A percentile compares a stretch with the other conserved stretches of the same genome.
These are phyloP conservation scores for Didymella arachidicola DNA, from an alignment of 2,329 filamentous ascomycete genomes.

Conservation along the genomic window DNA sequence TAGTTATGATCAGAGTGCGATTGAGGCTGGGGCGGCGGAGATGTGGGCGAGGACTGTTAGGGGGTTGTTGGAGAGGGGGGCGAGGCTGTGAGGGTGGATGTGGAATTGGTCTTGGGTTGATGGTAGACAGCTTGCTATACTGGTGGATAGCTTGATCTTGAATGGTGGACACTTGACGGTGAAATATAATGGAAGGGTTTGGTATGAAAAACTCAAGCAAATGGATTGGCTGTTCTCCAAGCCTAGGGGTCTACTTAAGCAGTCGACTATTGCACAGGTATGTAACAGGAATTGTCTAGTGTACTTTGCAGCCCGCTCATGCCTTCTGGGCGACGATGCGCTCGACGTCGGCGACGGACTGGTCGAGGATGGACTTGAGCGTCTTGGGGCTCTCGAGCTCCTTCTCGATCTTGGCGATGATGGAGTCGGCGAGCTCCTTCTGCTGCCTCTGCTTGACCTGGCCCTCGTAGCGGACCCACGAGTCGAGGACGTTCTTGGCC, in stretches of 20 bases:
- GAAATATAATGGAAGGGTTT: no score
- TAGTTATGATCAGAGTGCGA: conserved; percentile 53
- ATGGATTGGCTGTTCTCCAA: conserved; percentile 39
- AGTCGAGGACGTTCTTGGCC: conserved; percentile 95
- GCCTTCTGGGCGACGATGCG: conserved; percentile 61
- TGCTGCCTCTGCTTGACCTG: conserved; percentile 99
- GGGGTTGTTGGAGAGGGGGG: conserved; percentile 38
- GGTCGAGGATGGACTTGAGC: conserved; percentile 96
- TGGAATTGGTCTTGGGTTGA: no score
- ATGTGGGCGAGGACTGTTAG: conserved; percentile 45
- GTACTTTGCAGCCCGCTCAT: conserved; percentile 34
- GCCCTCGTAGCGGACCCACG: conserved; percentile 97
- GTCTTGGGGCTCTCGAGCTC: conserved; percentile 98
- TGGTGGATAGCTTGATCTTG: no score
- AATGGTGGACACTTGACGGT: no score
- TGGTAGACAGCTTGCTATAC: no score
- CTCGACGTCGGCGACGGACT: conserved; percentile 96
- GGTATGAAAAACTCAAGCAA: conserved; percentile 18
- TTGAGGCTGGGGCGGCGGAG: conserved; percentile 42
- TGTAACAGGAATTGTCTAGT: conserved; percentile 49
- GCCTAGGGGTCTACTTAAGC: conserved; percentile 44
- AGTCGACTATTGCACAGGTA: conserved; percentile 53
- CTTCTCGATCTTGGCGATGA: conserved; percentile 98
- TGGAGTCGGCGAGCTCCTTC: conserved; percentile 87
- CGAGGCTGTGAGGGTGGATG: conserved; percentile 1